phyloP scores from a whole-genome alignment of 148 eudicot species.

The Persicaria maculosa region DNA sequence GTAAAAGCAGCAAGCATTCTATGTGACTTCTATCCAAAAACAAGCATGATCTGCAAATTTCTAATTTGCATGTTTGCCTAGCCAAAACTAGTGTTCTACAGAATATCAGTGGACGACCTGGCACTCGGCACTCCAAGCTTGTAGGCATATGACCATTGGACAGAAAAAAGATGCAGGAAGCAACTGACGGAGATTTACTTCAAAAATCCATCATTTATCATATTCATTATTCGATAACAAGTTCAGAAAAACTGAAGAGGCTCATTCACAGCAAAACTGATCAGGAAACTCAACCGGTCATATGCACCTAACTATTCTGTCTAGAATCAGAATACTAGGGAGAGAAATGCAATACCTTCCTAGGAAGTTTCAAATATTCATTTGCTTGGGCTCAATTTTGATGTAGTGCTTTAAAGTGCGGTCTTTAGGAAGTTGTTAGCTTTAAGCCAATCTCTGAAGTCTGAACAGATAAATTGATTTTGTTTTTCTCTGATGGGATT shows the following conservation, averaged over 20 bases:
- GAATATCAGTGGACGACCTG: not conserved
- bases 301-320: slow-evolving; percentile 7
- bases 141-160: not conserved
- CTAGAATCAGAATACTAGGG: not conserved
- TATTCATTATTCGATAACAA: not conserved
- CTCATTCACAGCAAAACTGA: not conserved
- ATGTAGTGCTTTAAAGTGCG: not conserved
- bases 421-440: not conserved
- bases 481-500: not conserved
- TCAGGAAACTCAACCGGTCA: not conserved
- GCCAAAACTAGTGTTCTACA: not conserved
- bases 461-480: not conserved
- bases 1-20: not conserved
- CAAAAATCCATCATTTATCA: not conserved
- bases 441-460: not conserved
- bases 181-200: not conserved
- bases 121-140: not conserved
- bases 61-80: not conserved
- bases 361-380: not conserved
- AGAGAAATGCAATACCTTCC: not conserved
- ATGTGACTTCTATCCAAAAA: not conserved
- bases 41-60: not conserved
- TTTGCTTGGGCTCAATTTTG: not conserved
- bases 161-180: not conserved
- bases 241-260: not conserved